Base-by-base conservation (phyloP, 106 monocot genomes). In the Iris macrosiphon region DNA sequence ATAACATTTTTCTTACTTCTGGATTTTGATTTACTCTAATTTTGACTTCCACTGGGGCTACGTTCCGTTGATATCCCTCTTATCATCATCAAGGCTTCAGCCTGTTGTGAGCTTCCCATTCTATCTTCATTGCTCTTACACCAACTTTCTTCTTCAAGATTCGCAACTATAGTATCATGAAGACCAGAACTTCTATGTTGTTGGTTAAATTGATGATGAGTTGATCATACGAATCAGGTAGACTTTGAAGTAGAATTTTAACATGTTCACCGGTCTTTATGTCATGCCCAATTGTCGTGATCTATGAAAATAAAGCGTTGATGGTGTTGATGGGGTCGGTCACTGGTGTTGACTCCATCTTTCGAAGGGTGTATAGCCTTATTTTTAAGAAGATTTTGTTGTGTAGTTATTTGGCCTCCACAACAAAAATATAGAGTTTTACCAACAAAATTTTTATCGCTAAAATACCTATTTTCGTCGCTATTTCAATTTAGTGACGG, bases 351-450 rank as follows among this genome's bases (percentile, higher is more conserved):
- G 48, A 49, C 22, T 49, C 10, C 22, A 13, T 23, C 48, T 20
- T 49, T 21, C 21, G 48, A 23, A 49, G 25, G 22, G 5, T 25
- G 25, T 23, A 49, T 8, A 23, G 12, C 8, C 12, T 49, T 23
- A 2, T 49, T 49, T 49, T 49, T 23, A 49, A 49, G 21, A 22
- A 21, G 12, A 21, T 21, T 23, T 21, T 49, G 48, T 49, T 49
- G 48, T 49, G 48, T 2, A 23, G 48, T 49, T 2, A 49, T 23
- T 49, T 49, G 25, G 48, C 25, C 48, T 49, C 25, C n/a, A n/a
- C n/a, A n/a, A n/a, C n/a, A n/a, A n/a, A n/a, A n/a, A n/a, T n/a
- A n/a, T n/a, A n/a, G n/a, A n/a, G n/a, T n/a, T n/a, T n/a, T n/a
- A n/a, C n/a, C n/a, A n/a, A n/a, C n/a, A n/a, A n/a, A n/a, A n/a